phyloP scores from a whole-genome alignment of 305 asterid genomes.

The Andrographis paniculata region DNA sequence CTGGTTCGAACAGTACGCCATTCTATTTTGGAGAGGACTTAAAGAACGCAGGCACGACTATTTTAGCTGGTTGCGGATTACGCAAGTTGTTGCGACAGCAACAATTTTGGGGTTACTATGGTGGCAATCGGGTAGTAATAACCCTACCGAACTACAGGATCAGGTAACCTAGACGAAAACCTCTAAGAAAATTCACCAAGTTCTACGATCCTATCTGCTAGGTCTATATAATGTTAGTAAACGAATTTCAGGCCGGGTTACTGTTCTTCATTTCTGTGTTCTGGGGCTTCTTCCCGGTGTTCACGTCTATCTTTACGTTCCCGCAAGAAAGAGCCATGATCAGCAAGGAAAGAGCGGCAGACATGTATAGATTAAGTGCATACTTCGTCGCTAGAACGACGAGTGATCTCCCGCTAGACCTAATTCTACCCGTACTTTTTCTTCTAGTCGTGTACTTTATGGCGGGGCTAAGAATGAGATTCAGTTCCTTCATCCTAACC shows the following conservation, averaged over 20 bases:
- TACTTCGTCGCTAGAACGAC: constrained; percentile 96
- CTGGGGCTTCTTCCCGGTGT: constrained; percentile 98
- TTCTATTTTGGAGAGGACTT: constrained; percentile 77
- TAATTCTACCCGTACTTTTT: constrained; percentile 78
- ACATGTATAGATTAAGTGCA: constrained; percentile 95
- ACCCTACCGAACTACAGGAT: constrained; percentile 60
- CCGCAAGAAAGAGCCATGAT: constrained; percentile 99
- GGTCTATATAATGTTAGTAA: too few species aligned
- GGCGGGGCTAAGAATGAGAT: constrained; percentile 79
- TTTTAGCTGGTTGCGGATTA: constrained; percentile 94
- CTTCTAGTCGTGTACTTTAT: constrained; percentile 84
- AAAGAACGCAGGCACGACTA: constrained; percentile 89
- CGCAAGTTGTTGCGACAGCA: constrained; percentile 87
- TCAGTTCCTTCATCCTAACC: constrained; percentile 73
- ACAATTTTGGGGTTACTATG: constrained; percentile 77
- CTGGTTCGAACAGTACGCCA: constrained; percentile 83
- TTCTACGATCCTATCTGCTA: too few species aligned
- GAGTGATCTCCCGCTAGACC: constrained; percentile 90
- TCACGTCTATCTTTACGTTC: constrained; percentile 94
- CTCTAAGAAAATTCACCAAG: neutral
- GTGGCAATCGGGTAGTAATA: constrained; percentile 86
- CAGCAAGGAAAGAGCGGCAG: constrained; percentile 93
- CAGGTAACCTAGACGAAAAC: constrained; percentile 40
- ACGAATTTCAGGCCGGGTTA: constrained; percentile 67
- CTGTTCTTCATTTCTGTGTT: constrained; percentile 93